Evolutionary conservation across 1,284 basidiomycete species (phyloP).

Genomic region (Marasmius fiardii): DNA sequence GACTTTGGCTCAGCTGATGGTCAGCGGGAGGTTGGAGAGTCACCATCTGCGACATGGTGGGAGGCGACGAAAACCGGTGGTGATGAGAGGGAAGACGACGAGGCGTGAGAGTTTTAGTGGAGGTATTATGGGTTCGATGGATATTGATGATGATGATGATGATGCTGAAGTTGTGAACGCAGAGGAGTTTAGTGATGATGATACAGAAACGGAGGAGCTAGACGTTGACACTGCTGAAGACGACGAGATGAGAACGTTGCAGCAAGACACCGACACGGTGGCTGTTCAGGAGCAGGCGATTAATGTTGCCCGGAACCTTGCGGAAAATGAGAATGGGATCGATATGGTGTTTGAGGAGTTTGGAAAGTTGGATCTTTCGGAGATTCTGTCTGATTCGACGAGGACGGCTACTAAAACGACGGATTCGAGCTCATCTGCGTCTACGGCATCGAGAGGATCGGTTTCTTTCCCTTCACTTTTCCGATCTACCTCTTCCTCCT

Average conservation of each 20-base stretch:
- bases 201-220: conserved; percentile 23
- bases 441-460: not conserved
- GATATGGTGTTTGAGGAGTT: conserved; percentile 54
- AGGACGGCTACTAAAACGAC: not conserved
- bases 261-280: not conserved
- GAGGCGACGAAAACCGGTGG: not conserved
- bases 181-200: not conserved
- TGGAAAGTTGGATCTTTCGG: conserved; percentile 35
- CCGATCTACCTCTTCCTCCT: conserved; percentile 41
- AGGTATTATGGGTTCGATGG: not conserved
- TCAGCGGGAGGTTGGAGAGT: not conserved
- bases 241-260: not conserved
- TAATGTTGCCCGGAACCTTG: conserved; percentile 59
- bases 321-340: conserved; percentile 59
- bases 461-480: conserved; percentile 21
- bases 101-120: not conserved
- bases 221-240: conserved; percentile 35
- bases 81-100: not conserved
- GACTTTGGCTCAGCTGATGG: conserved; percentile 36
- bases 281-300: conserved; percentile 67
- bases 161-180: not conserved
- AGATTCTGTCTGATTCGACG: not conserved
- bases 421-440: not conserved
- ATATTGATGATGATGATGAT: not conserved
- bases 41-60: not conserved